Evolutionary conservation across 2,329 filamentous ascomycete genomes (phyloP).

Genomic region (Talaromyces sp.): DNA sequence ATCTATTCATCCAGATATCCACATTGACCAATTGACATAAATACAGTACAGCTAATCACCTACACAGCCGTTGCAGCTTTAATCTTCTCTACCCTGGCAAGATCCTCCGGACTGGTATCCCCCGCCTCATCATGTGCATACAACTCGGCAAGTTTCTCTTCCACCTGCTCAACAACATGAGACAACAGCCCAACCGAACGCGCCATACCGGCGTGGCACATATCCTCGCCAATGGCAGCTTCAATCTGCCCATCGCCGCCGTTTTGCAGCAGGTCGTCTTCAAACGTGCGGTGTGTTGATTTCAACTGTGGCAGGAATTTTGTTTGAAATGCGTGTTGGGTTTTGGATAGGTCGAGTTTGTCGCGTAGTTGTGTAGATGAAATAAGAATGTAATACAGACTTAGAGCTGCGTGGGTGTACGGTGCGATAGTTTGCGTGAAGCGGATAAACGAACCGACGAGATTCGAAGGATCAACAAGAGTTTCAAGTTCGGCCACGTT

Average conservation of each 20-base stretch:
- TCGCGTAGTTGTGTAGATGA: conserved; percentile 44
- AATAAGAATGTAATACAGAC: conserved; percentile 54
- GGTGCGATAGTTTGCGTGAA: conserved; percentile 41
- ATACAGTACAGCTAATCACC: background rate
- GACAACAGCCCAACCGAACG: conserved; percentile 29
- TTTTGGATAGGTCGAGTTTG: conserved; percentile 40
- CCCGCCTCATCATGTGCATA: conserved; percentile 15
- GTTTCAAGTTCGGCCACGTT: conserved; percentile 40
- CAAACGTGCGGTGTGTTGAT: conserved; percentile 24
- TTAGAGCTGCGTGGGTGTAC: conserved; percentile 52
- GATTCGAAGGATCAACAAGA: conserved; percentile 23
- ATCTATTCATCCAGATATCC: background rate
- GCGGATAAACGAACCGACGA: conserved; percentile 40
- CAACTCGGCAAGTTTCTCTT: conserved; percentile 23
- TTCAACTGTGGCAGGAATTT: conserved; percentile 29
- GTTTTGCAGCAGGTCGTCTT: conserved; percentile 25
- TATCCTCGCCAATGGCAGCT: conserved; percentile 27
- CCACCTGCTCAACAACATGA: conserved; percentile 29
- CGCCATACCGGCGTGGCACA: conserved; percentile 27
- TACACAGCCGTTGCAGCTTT: background rate
- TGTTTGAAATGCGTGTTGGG: conserved; percentile 25
- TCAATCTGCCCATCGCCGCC: conserved; percentile 33
- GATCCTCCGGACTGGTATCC: background rate
- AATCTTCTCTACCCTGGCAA: background rate
- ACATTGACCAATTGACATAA: background rate